Conservation (phyloP, 2,329 filamentous ascomycete species). For the Rhynchosporium secalis region DNA sequence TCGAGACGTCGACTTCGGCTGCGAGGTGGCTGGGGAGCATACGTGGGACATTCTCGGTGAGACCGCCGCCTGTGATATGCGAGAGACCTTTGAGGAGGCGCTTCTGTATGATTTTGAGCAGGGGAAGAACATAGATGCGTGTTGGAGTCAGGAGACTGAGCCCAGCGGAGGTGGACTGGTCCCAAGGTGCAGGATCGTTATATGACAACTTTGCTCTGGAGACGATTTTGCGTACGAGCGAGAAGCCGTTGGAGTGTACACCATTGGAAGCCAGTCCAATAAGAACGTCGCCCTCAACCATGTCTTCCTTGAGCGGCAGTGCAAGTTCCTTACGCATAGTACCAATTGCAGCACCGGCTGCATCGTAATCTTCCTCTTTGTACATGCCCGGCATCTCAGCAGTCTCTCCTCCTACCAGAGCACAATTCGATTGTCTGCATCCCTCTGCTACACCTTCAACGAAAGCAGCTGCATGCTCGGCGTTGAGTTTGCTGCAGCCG, state of each 20-base stretch:
- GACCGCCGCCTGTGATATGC: constrained; percentile 93
- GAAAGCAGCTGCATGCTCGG: constrained; percentile 77
- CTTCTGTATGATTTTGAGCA: constrained; percentile 65
- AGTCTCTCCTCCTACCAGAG: constrained; percentile 94
- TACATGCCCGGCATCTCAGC: constrained; percentile 97
- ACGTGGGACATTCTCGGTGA: constrained; percentile 90
- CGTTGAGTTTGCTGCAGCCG: constrained; percentile 84
- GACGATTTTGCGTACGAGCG: constrained; percentile 88
- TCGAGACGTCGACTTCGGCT: constrained; percentile 74
- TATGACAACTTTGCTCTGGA: constrained; percentile 71
- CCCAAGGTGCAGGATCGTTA: constrained; percentile 75
- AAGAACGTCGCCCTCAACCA: constrained; percentile 81
- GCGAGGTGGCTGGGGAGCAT: constrained; percentile 78
- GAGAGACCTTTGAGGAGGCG: constrained; percentile 84
- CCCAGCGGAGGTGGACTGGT: constrained; percentile 62
- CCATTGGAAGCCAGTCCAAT: constrained; percentile 84
- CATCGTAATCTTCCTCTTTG: constrained; percentile 84
- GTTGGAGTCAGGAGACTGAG: constrained; percentile 83
- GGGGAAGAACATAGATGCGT: constrained; percentile 84
- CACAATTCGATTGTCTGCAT: constrained; percentile 81
- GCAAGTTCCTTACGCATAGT: constrained; percentile 70
- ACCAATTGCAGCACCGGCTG: constrained; percentile 85
- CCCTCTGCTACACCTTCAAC: constrained; percentile 87
- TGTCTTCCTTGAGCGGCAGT: constrained; percentile 73
- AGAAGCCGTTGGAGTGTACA: constrained; percentile 96